Conservation (phyloP, 768 basidiomycete genomes). For the Macrolepiota albuminosa region DNA sequence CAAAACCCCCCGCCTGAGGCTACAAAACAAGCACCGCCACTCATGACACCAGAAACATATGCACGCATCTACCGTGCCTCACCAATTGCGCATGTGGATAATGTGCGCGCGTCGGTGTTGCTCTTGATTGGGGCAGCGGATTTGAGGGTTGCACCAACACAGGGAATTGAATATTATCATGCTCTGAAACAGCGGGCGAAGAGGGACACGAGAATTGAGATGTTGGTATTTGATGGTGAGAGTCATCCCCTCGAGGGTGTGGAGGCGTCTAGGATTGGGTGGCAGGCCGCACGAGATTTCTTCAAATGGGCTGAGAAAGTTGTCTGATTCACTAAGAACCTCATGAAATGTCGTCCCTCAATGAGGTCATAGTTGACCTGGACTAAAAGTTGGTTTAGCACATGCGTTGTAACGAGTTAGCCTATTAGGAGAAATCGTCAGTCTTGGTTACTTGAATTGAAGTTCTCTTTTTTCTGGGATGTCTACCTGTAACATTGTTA, state of each 20-base stretch:
- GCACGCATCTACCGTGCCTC: conserved; percentile 42
- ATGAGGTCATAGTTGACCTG: neutral
- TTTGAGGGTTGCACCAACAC: conserved; percentile 55
- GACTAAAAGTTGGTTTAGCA: neutral
- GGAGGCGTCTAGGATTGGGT: conserved; percentile 49
- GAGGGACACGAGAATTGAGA: conserved; percentile 32
- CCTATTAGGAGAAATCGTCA: no score
- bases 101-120: conserved; percentile 48
- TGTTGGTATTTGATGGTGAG: conserved; percentile 59
- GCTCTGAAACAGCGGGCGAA: conserved; percentile 43
- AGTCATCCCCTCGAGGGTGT: conserved; percentile 62
- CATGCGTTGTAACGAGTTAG: no score
- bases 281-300: conserved; percentile 50
- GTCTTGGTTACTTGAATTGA: no score
- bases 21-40: conserved; percentile 16
- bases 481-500: no score
- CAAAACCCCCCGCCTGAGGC: neutral
- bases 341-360: neutral
- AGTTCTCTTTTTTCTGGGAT: no score
- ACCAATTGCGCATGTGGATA: conserved; percentile 50
- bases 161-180: conserved; percentile 63
- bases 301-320: conserved; percentile 23
- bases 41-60: conserved; percentile 43
- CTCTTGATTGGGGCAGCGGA: conserved; percentile 59
- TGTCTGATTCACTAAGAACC: neutral